Evolutionary conservation across 2,329 filamentous ascomycete species (phyloP).

Genomic region (Parascedosporium putredinis): DNA sequence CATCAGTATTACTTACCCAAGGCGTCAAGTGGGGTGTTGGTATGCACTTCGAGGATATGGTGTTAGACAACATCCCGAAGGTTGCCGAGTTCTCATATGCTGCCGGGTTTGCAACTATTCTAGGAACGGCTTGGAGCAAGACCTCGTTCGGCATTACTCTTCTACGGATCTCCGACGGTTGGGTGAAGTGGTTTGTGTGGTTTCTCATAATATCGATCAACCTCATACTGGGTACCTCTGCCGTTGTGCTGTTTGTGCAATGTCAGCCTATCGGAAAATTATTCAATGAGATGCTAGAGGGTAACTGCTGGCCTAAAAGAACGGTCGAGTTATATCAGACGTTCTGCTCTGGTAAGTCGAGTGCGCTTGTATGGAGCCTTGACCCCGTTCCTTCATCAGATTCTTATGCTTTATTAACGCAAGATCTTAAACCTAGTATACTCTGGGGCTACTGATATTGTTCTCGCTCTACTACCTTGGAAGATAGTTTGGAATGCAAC

Average conservation of each 20-base stretch:
- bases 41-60: background rate
- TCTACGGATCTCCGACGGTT: conserved; percentile 20
- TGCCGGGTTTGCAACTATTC: conserved; percentile 14
- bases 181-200: conserved; percentile 19
- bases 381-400: too few relatives aligned
- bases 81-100: conserved; percentile 7
- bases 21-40: conserved; percentile 6
- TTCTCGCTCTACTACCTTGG: conserved; percentile 29
- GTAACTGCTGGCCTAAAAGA: conserved; percentile 5
- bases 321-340: conserved; percentile 4
- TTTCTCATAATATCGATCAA: conserved; percentile 24
- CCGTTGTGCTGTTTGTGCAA: background rate
- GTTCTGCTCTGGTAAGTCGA: conserved; percentile 9
- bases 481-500: conserved; percentile 27
- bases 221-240: conserved; percentile 5
- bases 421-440: conserved; percentile 15
- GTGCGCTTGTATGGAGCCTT: too few relatives aligned
- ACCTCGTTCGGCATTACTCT: conserved; percentile 27
- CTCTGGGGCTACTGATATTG: conserved; percentile 26
- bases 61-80: conserved; percentile 3
- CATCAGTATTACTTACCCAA: conserved; percentile 11
- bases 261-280: conserved; percentile 3
- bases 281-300: background rate
- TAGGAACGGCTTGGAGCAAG: conserved; percentile 25
- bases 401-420: conserved; percentile 9